These are phyloP conservation scores for Agastache rugosa DNA, from an alignment of 257 asterid species.

Conservation along the genomic window DNA sequence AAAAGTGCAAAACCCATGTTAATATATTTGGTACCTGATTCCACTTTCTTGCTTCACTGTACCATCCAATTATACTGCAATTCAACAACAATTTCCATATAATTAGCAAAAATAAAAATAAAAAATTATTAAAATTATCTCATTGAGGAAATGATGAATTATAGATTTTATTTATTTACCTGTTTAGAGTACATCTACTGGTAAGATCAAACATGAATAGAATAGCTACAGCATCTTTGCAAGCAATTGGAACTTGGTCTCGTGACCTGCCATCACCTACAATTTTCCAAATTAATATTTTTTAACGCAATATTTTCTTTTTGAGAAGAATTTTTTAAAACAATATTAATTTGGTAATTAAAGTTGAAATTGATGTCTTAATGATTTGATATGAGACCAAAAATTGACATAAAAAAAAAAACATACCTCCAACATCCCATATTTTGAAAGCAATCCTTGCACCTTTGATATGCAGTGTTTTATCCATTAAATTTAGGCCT, in stretches of 20 bases:
- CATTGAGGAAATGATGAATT: neutral
- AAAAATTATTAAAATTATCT: neutral
- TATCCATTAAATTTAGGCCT: constrained; percentile 81
- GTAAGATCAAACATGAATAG: constrained; percentile 94
- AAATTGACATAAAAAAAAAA: constrained; percentile 11
- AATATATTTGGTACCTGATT: constrained; percentile 62
- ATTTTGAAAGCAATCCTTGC: constrained; percentile 81
- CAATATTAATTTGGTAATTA: neutral
- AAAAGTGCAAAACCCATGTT: constrained; percentile 24
- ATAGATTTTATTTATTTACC: constrained; percentile 39
- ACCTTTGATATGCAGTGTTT: constrained; percentile 63
- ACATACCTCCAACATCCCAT: constrained; percentile 94
- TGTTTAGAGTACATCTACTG: constrained; percentile 70
- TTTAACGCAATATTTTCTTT: neutral
- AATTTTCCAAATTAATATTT: neutral
- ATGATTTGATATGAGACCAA: constrained; percentile 16
- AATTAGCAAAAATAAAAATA: neutral
- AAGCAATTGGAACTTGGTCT: constrained; percentile 88
- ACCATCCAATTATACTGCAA: constrained; percentile 83
- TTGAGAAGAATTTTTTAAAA: no score
- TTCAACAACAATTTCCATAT: neutral
- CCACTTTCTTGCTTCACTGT: constrained; percentile 84
- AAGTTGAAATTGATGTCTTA: neutral
- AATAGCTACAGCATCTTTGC: constrained; percentile 91
- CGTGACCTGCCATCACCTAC: constrained; percentile 68